Base-by-base conservation (phyloP, 1,284 basidiomycete genomes). In the Stereum hirsutum region DNA sequence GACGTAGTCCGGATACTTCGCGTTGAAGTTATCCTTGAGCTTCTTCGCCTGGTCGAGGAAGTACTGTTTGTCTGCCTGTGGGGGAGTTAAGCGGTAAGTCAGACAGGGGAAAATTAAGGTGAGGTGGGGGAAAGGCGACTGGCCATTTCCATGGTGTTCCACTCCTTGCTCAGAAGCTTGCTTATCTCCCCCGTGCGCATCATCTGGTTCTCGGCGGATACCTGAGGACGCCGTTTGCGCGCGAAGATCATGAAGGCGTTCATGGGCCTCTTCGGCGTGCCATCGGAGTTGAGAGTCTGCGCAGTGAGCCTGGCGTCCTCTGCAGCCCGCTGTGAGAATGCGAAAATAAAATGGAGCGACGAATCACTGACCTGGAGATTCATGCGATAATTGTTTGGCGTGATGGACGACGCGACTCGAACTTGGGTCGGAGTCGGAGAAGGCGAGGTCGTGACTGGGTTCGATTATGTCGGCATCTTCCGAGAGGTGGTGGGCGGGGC, bases 191-290 rank as follows among this genome's bases (percentile, higher is more conserved):
- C 86, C 0, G 86, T 89, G 34, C 86, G 78, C 82, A 89, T 82
- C 42, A 83, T 75, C 57, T 87, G 83, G 58, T 89, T 85, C 49
- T 82, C 81, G 15, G 83, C 76, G 5, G 83, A 79, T 27, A 89
- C 83, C 60, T 89, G 81, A 14, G 87, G 87, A 26, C 86, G 65
- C 44, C 86, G 69, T 45, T 78, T 72, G n/a, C 86, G 75, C 45
- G 87, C 87, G 54, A 89, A 89, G 47, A 89, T 89, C 86, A 89
- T 89, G 64, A 89, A 89, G 20, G 86, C 87, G 59, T 89, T 89
- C 86, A 89, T 89, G 32, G 86, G 86, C 10, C 86, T 77, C 57
- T 87, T 87, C 20, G 87, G 86, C 33, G 86, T 89, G 26, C 86
- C 86, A 55, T 89, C 86, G 1, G 83, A 69, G 57, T 89, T 89